Base-by-base conservation (phyloP, 768 basidiomycete species). In the Lyophyllum atratum region DNA sequence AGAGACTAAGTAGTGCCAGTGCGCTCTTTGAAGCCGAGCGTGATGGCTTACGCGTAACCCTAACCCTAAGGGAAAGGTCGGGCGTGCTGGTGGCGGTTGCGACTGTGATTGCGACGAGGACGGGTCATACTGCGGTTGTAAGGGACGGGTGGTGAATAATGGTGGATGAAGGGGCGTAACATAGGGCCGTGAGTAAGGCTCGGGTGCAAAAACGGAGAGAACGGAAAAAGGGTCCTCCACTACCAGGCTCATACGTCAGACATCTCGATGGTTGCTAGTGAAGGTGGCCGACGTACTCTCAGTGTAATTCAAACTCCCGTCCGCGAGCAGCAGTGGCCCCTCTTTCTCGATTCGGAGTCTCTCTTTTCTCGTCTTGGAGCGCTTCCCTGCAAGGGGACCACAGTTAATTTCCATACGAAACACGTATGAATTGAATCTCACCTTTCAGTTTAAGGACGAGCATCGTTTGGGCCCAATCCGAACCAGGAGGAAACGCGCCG, bases 201-300 rank as follows among this genome's bases (percentile, higher is more conserved):
- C 86, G 11, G 86, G 86, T 11, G 82, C 84, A 45, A 91, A 76
- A 33, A 75, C 74, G 17, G 83, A 86, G 2, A 92, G 77, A 0
- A 88, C 71, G 11, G 86, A 80, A 68, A 91, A 91, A 0, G 90
- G 89, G 59, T 91, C 88, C 68, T 92, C 90, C 81, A 91, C 89
- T 91, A 33, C 60, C 26, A 58, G 55, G 42, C 17, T 14, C 39
- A n/a, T 6, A 58, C 31, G 29, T 51, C 34, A 62, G 49, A 48
- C n/a, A 19, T n/a, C 10, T 9, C 15, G 46, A 19, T 29, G 14
- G 28, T 29, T 47, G 26, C n/a, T 22, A 47, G 28, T 28, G 25
- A 46, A 8, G 37, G 39, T 37, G 12, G n/a, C 43, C 17, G 31
- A 73, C 85, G 40, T 65, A 90, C 89, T 83, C 69, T 90, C 83